Evolutionary conservation across 1,139 yeast species (phyloP), one percentile per base, ranked within the genome.

Genomic region (Blastobotrys capitulatus): DNA sequence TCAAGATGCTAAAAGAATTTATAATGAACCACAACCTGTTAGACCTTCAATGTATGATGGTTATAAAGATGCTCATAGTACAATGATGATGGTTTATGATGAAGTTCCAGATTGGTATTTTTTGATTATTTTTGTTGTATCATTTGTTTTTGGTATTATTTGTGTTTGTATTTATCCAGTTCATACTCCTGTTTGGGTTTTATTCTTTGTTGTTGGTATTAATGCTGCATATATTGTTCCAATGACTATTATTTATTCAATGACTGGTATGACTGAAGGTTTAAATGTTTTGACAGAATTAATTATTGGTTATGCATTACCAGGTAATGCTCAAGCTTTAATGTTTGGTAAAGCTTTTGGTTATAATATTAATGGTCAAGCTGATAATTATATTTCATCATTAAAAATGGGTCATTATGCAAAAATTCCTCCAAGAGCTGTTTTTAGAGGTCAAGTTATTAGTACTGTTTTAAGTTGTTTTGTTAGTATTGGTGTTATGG

Each of bases 61-160:
- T 7, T 38, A 38, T 25, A 29, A 52, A 20, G 58, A 56, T 34
- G 49, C 49, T 32, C 52, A 46, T 39, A 22, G 36, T 16, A 22
- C 29, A 20, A 46, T 46, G 50, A 47, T 47, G 50, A 36, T 44
- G 40, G 34, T 38, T 12, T 46, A 47, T 25, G 16, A 20, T 6
- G 75, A 72, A 55, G 75, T 73, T 43, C 83, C 83, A 42, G 78
- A 73, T 52, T 78, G 82, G 83, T 76, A 81, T 80, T 80, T 68
- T 57, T 55, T 60, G 1, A 56, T 71, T 45, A 71, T 76, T 13
- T 73, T 77, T 51, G 52, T 71, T 6, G 56, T 72, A 20, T 70
- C 78, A 22, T 63, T 77, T 20, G 67, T 67, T 2, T 64, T 77
- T 36, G 81, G 76, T 22, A 70, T 79, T 35, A 51, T 75, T 63